A percentile compares a stretch with the other conserved stretches of the same genome.
phyloP scores from a whole-genome alignment of 2,329 filamentous ascomycete species.

The Neonectria hederae region DNA sequence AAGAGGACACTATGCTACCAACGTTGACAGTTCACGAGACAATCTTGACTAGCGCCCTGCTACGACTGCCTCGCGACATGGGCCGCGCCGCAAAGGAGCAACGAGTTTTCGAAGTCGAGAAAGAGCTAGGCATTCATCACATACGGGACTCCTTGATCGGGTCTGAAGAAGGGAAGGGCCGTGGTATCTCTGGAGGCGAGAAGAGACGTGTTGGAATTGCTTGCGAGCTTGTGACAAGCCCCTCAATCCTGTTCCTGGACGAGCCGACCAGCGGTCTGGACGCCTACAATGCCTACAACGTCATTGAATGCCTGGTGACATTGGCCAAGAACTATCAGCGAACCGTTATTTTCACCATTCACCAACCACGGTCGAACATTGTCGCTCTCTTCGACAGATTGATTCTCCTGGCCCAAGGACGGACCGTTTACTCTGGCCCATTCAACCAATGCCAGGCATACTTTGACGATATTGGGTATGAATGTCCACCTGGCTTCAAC shows the following conservation, averaged over 20 bases:
- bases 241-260: conserved; percentile 95
- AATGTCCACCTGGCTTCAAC: conserved; percentile 96
- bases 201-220: conserved; percentile 96
- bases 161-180: conserved; percentile 91
- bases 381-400: conserved; percentile 95
- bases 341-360: conserved; percentile 97
- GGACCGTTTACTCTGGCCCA: conserved; percentile 91
- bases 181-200: conserved; percentile 96
- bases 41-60: conserved; percentile 90
- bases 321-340: conserved; percentile 96
- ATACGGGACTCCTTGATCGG: conserved; percentile 96
- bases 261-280: conserved; percentile 97
- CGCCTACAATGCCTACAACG: conserved; percentile 97
- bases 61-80: conserved; percentile 95
- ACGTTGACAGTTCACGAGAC: conserved; percentile 98
- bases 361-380: conserved; percentile 97
- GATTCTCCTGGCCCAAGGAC: conserved; percentile 88
- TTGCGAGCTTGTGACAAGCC: conserved; percentile 96
- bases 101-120: conserved; percentile 90
- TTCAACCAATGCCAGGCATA: conserved; percentile 90
- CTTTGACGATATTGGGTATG: conserved; percentile 90
- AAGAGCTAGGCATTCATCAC: conserved; percentile 91
- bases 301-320: conserved; percentile 93
- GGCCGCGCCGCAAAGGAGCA: conserved; percentile 87
- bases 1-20: conserved; percentile 96